These are phyloP conservation scores for Dothiorella sarmentorum DNA, from an alignment of 2,329 filamentous ascomycete species.

Conservation along the genomic window DNA sequence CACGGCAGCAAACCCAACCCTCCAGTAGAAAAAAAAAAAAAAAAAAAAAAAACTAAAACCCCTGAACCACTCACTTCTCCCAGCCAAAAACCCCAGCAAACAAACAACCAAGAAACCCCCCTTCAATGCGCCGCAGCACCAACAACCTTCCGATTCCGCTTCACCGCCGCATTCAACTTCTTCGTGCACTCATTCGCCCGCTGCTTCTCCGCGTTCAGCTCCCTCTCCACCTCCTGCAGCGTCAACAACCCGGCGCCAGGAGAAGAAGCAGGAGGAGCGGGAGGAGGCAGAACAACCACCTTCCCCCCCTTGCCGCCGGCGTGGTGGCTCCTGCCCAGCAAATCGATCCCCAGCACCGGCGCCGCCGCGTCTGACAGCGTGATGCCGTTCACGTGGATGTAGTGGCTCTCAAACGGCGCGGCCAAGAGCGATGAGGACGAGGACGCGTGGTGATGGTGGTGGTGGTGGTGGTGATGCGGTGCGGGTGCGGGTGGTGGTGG, in stretches of 20 bases:
- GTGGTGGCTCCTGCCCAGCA: constrained; percentile 27
- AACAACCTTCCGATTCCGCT: constrained; percentile 30
- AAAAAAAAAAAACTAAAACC: too few species aligned
- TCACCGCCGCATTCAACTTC: constrained; percentile 34
- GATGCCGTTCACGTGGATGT: constrained; percentile 26
- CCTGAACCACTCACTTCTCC: too few species aligned
- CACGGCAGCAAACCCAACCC: too few species aligned
- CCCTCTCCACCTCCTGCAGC: constrained; percentile 36
- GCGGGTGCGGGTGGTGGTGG: background rate
- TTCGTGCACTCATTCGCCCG: constrained; percentile 37
- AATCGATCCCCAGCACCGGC: constrained; percentile 34
- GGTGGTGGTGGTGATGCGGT: too few species aligned
- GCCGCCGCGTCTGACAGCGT: constrained; percentile 33
- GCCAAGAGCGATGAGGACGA: background rate
- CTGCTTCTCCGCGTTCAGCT: constrained; percentile 33
- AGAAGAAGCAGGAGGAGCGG: background rate
- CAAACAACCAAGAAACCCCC: background rate
- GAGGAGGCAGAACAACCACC: background rate
- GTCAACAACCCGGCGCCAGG: constrained; percentile 25
- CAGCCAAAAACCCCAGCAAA: background rate
- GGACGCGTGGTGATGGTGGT: background rate
- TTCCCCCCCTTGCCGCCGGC: background rate
- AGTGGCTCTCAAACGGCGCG: constrained; percentile 6
- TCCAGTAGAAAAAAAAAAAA: too few species aligned
- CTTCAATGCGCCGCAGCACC: background rate